Base-by-base conservation (phyloP, 1,284 basidiomycete species). In the Leccinum subrobustum region DNA sequence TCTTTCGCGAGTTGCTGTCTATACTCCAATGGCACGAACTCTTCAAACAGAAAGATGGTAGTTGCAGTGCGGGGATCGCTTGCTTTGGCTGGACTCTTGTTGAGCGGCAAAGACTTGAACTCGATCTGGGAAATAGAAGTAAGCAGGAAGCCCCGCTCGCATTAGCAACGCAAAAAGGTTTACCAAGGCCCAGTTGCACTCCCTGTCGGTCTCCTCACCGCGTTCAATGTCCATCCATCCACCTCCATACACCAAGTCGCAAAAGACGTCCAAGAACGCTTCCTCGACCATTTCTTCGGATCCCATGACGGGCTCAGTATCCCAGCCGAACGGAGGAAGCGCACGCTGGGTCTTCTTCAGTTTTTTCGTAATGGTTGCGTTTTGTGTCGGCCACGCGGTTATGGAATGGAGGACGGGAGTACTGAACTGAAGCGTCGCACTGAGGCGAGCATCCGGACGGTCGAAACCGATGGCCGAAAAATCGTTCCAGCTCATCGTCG, bases 171-270 rank as follows among this genome's bases (percentile, higher is more conserved):
- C 33, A 59, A 54, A 53, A 81, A 23, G 35, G 44, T 86, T 77
- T 70, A 95, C 93, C 78, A 96, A 68, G n/a, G 89, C 92, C 92
- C 93, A 96, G 69, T 92, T 92, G 64, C 92, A 91, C 67, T 95
- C 92, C 66, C 90, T 81, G 71, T 93, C 92, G 4, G 88, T 80
- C 64, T 87, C 81, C 69, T 93, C 91, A 3, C 79, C 81, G 61
- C 88, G 77, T 64, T 92, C 91, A 27, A 84, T 76, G 66, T 93
- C 92, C 91, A 69, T 91, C 88, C 63, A 93, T 23, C 87, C 86
- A 23, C 87, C 86, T 29, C 92, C 91, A 64, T 91, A 88, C 52
- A 93, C 79, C 52, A 96, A 76, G 74, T 96, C 93, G 67, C 89
- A 91, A 76, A 93, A 96, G 29, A 91, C 89, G 67, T 93, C 91